Conservation (phyloP, 208 protist genomes). For the Strigomonas culicis region DNA sequence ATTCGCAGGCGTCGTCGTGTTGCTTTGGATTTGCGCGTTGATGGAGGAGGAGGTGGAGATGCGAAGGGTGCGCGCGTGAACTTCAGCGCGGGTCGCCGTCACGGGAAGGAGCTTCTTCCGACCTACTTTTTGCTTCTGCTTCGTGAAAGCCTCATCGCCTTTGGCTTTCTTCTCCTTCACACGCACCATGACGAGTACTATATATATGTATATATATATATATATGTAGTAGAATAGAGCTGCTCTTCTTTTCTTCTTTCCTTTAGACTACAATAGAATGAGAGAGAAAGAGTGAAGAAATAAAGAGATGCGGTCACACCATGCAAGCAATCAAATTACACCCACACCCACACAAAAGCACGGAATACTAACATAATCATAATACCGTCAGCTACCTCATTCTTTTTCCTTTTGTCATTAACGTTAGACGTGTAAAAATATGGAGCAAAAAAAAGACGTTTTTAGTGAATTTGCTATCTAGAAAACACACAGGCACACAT, state of each 20-base stretch:
- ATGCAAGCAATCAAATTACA: neutral
- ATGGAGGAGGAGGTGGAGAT: conserved; percentile 44
- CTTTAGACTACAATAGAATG: neutral
- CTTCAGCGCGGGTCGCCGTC: conserved; percentile 72
- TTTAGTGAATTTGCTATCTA: no score
- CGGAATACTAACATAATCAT: conserved; percentile 1
- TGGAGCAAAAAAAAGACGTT: no score
- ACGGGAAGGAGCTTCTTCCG: conserved; percentile 79
- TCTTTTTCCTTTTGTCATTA: neutral
- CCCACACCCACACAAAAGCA: neutral
- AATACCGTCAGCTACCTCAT: neutral
- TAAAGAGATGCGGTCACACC: neutral
- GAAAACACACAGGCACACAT: no score
- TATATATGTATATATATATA: conserved; percentile 2
- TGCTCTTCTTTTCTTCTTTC: conserved; percentile 1
- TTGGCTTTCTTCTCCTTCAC: conserved; percentile 67
- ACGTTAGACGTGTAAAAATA: neutral
- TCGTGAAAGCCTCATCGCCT: conserved; percentile 80
- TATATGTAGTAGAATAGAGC: conserved; percentile 2
- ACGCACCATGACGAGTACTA: conserved; percentile 56
- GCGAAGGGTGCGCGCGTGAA: conserved; percentile 74
- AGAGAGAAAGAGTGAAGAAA: conserved; percentile 3
- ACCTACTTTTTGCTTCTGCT: conserved; percentile 70
- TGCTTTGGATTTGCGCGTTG: conserved; percentile 10
- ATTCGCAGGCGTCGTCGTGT: neutral